Base-by-base conservation (phyloP, 768 basidiomycete species). In the Pleurotus sapidus region DNA sequence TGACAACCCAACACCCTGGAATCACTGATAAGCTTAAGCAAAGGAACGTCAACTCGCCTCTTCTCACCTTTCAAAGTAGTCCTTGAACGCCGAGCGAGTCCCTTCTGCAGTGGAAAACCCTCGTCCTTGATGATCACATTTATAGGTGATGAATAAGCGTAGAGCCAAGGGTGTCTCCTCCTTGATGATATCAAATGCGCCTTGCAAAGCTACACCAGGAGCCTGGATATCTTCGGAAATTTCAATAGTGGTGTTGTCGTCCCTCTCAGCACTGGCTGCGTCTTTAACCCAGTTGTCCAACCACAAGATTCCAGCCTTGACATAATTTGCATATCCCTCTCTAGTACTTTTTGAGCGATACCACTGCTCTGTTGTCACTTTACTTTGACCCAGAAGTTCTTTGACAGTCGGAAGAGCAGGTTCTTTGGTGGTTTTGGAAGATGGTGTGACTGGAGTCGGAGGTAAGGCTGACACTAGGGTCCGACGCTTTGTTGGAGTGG, bases 61-160 rank as follows among this genome's bases (percentile, higher is more conserved):
- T 42, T 57, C 42, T n/a, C 39, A 61, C 62, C 60, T 18, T 34
- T 63, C 60, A 25, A 61, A 63, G 46, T 63, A 61, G 39, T 49
- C 50, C 47, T 61, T 63, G 61, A 64, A 64, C 0, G 57, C 59
- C 2, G 60, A 63, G 6, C 62, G 53, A 20, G 57, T 15, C n/a
- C 57, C 61, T 43, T 63, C 58, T 2, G 60, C 62, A 11, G 56
- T 57, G 5, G 58, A 37, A 57, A 63, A 62, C 39, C 59, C 57
- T 15, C 53, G 53, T n/a, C 46, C 59, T 7, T 50, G 43, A 46
- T 64, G 61, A 23, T 64, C 59, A 25, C 63, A 64, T 43, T 64
- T 64, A 30, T 59, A 64, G 11, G 60, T 60, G 9, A 55, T 60
- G 15, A 61, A 56, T 4, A 61, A 56, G 7, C 63, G 49, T 48